A percentile compares a stretch with the other conserved stretches of the same genome.
Evolutionary conservation across 169 alveolate species (phyloP).

Genomic region (Miamiensis avidus): DNA sequence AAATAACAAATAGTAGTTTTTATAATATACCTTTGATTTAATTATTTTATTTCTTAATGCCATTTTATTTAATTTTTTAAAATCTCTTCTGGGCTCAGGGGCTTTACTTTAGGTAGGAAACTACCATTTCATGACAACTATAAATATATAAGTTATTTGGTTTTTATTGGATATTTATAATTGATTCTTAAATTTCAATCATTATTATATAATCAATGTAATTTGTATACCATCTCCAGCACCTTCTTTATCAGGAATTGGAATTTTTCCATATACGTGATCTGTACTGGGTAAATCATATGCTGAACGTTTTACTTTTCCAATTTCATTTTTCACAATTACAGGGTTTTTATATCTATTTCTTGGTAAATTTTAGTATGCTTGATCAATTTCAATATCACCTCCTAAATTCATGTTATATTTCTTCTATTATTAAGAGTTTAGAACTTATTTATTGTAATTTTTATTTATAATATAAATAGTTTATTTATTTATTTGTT

Average conservation of each 20-base stretch:
- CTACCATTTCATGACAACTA: slow-evolving; percentile 3
- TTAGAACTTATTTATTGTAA: no score
- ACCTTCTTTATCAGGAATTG: slow-evolving; percentile 1
- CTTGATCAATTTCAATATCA: no score
- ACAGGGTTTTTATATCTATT: slow-evolving; percentile 7
- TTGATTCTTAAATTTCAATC: background rate
- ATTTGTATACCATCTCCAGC: slow-evolving; percentile 5
- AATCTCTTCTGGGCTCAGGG: background rate
- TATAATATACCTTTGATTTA: background rate
- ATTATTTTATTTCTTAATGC: background rate
- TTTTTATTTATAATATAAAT: no score
- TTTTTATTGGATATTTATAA: background rate
- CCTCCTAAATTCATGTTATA: no score
- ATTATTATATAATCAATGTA: background rate
- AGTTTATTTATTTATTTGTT: background rate
- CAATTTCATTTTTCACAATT: slow-evolving; percentile 16
- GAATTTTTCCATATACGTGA: slow-evolving; percentile 12
- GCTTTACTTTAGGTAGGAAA: background rate
- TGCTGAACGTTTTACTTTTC: slow-evolving; percentile 9
- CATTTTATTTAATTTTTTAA: background rate
- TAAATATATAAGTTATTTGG: background rate
- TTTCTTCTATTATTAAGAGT: background rate
- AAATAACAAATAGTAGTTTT: no score
- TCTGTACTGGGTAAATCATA: slow-evolving; percentile 10
- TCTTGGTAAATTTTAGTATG: background rate